Conservation (phyloP, 2,329 filamentous ascomycete genomes). For the Scleromitrula shiraiana region DNA sequence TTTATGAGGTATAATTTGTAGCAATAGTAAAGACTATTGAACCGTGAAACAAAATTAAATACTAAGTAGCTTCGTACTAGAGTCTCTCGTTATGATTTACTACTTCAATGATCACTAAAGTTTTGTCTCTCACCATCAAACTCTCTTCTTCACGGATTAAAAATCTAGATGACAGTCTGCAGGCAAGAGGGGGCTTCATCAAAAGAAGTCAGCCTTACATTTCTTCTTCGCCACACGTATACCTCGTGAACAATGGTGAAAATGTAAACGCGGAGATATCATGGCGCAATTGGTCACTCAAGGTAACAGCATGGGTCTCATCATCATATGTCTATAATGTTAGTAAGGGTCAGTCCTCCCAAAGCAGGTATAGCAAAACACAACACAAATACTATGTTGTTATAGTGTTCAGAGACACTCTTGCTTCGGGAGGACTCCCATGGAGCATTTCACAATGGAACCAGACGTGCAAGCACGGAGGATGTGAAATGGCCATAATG, state of each 20-base stretch:
- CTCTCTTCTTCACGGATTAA: constrained; percentile 56
- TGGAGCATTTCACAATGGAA: constrained; percentile 60
- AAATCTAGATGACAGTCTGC: constrained; percentile 68
- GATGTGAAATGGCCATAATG: constrained; percentile 64
- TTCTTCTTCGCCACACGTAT: constrained; percentile 89
- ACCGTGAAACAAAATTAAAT: too few species aligned
- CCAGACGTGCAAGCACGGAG: constrained; percentile 32
- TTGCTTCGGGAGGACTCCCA: constrained; percentile 65
- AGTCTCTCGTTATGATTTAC: too few species aligned
- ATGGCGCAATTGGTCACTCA: constrained; percentile 47
- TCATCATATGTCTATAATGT: constrained; percentile 11
- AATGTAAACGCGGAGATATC: constrained; percentile 75
- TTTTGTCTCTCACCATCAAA: constrained; percentile 83
- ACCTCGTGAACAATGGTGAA: constrained; percentile 73
- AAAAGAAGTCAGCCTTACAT: constrained; percentile 36
- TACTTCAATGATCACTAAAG: too few species aligned
- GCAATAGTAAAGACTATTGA: too few species aligned
- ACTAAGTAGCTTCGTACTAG: too few species aligned
- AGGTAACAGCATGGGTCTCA: neutral
- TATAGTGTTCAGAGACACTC: constrained; percentile 11
- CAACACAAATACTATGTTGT: constrained; percentile 12
- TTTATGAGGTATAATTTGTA: too few species aligned
- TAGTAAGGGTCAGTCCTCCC: constrained; percentile 23
- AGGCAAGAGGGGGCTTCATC: constrained; percentile 54
- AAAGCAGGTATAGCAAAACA: constrained; percentile 29